These are phyloP conservation scores for Lecanicillium sp. DNA, from an alignment of 2,329 filamentous ascomycete genomes.

Conservation along the genomic window DNA sequence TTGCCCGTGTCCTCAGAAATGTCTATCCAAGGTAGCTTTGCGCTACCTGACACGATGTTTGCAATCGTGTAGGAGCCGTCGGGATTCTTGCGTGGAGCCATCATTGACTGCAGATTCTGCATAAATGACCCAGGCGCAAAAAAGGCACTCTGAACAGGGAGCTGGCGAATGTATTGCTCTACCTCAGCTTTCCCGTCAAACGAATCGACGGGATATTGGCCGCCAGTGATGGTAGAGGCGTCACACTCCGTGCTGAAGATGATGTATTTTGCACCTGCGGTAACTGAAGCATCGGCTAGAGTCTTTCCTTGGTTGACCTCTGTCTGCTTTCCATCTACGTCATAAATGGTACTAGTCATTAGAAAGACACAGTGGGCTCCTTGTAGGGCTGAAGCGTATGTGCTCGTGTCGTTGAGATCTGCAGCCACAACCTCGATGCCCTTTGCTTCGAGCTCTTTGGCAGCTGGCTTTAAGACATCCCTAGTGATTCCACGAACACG, in stretches of 20 bases:
- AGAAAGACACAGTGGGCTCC: constrained; percentile 35
- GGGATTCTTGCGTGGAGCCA: constrained; percentile 16
- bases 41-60: constrained; percentile 11
- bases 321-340: constrained; percentile 22
- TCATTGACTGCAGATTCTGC: constrained; percentile 32
- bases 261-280: constrained; percentile 33
- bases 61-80: constrained; percentile 20
- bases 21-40: constrained; percentile 35
- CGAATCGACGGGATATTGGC: constrained; percentile 30
- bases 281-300: constrained; percentile 36
- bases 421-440: constrained; percentile 36
- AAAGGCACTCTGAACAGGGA: constrained; percentile 42
- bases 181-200: constrained; percentile 51
- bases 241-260: constrained; percentile 38
- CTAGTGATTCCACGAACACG: constrained; percentile 39
- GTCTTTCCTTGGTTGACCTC: constrained; percentile 34
- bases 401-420: constrained; percentile 28
- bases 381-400: constrained; percentile 28
- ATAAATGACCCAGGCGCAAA: constrained; percentile 46
- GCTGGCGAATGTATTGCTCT: constrained; percentile 45
- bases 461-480: constrained; percentile 30
- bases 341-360: constrained; percentile 29
- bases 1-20: constrained; percentile 34
- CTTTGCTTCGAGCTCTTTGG: constrained; percentile 26
- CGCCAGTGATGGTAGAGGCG: constrained; percentile 26